phyloP scores from a whole-genome alignment of 225 moss, liverwort and hornwort species.

The Ulota crispa region DNA sequence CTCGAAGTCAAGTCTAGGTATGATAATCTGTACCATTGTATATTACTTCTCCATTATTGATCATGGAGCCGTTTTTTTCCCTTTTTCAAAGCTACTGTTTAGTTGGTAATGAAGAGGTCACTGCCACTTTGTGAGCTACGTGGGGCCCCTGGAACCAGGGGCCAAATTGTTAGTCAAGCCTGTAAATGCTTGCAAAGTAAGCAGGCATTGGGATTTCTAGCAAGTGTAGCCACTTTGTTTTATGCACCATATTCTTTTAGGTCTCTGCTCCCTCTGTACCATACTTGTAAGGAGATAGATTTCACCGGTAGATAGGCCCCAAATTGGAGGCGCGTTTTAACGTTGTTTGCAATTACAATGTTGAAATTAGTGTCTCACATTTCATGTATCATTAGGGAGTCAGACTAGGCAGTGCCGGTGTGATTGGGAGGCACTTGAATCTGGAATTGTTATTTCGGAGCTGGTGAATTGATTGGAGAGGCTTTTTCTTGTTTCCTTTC shows the following conservation, averaged over 20 bases:
- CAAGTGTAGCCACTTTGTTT: not conserved
- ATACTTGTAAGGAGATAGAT: slow-evolving; percentile 20
- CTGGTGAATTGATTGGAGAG: not conserved
- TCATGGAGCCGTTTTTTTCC: not conserved
- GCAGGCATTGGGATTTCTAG: slow-evolving; percentile 13
- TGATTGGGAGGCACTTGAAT: not conserved
- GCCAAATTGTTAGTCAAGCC: not conserved
- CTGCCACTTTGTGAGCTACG: slow-evolving; percentile 20
- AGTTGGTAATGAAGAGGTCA: slow-evolving; percentile 36
- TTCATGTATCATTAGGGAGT: not conserved
- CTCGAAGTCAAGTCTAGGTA: slow-evolving; percentile 21
- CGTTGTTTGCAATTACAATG: not conserved
- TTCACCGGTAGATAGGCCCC: not conserved
- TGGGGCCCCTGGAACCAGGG: not conserved
- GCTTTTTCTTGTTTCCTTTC: not conserved
- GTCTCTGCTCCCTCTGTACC: slow-evolving; percentile 19
- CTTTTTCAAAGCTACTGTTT: not conserved
- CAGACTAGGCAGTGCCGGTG: not conserved
- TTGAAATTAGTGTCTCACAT: not conserved
- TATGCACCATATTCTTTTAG: slow-evolving; percentile 13
- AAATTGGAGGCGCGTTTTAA: slow-evolving; percentile 7
- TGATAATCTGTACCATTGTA: slow-evolving; percentile 36
- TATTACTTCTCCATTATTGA: slow-evolving; percentile 7
- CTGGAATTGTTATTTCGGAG: no score
- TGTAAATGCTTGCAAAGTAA: not conserved